A percentile compares a stretch with the other conserved stretches of the same genome.
Conservation (phyloP, 1,139 yeast genomes). For the Komagataea norvegica region DNA sequence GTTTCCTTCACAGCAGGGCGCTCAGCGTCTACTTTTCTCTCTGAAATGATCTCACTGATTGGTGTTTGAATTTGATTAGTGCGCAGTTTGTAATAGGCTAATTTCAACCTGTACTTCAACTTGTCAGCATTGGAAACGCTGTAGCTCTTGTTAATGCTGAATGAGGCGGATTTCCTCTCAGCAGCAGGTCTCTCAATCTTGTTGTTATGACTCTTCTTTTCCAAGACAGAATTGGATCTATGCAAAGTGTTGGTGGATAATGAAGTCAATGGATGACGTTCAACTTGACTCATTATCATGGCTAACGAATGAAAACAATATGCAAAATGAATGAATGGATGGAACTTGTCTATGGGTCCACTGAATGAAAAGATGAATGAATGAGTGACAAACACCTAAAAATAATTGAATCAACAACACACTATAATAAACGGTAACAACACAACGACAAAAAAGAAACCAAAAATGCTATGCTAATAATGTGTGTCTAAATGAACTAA, state of each 20-base stretch:
- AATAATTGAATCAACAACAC: no score
- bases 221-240: constrained; percentile 11
- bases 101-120: constrained; percentile 63
- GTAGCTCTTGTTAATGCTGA: constrained; percentile 2
- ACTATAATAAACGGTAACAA: no score
- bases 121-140: constrained; percentile 46
- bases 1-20: constrained; percentile 13
- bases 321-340: constrained; percentile 2
- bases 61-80: constrained; percentile 44
- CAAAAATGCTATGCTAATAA: no score
- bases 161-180: background rate
- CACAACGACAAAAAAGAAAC: no score
- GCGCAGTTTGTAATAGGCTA: constrained; percentile 73
- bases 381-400: background rate
- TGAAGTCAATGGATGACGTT: constrained; percentile 21
- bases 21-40: no score
- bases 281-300: constrained; percentile 18
- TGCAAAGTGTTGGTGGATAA: constrained; percentile 18
- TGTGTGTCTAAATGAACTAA: no score
- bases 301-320: background rate
- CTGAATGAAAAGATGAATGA: constrained; percentile 1
- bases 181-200: constrained; percentile 1
- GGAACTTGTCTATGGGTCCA: background rate
- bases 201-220: background rate
- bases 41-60: constrained; percentile 15